Evolutionary conservation across 1,284 basidiomycete species (phyloP).

Genomic region (Ganoderma sinense): DNA sequence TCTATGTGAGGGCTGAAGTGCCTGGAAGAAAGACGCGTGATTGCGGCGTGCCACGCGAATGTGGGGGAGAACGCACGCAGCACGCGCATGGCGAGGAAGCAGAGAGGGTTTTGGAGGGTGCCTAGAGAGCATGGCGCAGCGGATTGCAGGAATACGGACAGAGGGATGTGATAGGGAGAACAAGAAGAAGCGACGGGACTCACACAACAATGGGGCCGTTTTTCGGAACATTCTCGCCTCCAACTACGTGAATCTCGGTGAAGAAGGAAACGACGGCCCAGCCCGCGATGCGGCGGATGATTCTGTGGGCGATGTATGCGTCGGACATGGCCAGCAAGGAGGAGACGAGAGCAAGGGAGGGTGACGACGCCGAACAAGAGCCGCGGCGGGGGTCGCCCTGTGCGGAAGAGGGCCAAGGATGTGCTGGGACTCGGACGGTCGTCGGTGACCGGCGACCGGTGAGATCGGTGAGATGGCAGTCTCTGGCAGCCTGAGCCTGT

Average conservation of each 20-base stretch:
- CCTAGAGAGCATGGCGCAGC: neutral
- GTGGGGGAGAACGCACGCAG: neutral
- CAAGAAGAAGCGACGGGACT: conserved; percentile 41
- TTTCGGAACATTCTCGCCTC: conserved; percentile 84
- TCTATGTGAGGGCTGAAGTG: neutral
- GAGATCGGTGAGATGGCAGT: too few species aligned
- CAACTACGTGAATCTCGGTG: conserved; percentile 84
- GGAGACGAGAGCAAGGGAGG: conserved; percentile 6
- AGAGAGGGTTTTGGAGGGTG: neutral
- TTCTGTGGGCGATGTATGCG: conserved; percentile 58
- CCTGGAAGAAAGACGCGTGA: conserved; percentile 9
- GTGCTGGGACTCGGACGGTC: neutral
- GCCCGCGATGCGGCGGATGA: conserved; percentile 73
- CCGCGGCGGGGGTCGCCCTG: neutral
- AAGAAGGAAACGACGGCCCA: conserved; percentile 88
- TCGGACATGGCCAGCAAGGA: conserved; percentile 41
- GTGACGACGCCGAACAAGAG: conserved; percentile 10
- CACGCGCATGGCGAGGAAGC: neutral
- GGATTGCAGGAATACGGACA: neutral
- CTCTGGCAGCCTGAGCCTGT: too few species aligned
- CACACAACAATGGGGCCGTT: conserved; percentile 91
- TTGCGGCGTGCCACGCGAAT: conserved; percentile 13
- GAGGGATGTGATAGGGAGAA: neutral
- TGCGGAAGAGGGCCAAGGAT: neutral
- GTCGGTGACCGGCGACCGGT: too few species aligned